Base-by-base conservation (phyloP, 768 basidiomycete genomes). In the Symmetrospora coprosmae region DNA sequence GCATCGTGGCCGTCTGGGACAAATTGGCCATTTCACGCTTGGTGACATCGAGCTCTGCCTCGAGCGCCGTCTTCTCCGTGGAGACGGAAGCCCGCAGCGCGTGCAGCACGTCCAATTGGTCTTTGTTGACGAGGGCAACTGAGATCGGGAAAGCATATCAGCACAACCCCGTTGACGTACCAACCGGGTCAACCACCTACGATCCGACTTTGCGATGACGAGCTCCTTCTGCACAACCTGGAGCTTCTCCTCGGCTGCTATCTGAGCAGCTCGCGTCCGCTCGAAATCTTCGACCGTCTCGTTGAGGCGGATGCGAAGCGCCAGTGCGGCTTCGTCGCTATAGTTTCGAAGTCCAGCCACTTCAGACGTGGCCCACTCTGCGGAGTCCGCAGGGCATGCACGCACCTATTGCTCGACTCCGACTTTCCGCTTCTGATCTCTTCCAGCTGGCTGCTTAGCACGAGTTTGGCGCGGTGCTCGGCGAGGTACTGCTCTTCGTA, bases 401-500 rank as follows among this genome's bases (percentile, higher is more conserved):
- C 80, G 46, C 69, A 87, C 88, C n/a, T n/a, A n/a, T n/a, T n/a
- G n/a, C n/a, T 84, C 85, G 70, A 89, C 84, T 43, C 85, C 3
- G 83, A 78, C 74, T 83, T 86, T n/a, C 88, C 91, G 62, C 80
- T 85, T 50, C 86, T 75, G 64, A 96, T 89, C 71, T 89, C 86
- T 67, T 97, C 89, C 64, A 94, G 73, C 67, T 87, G 81, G 38
- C 81, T 79, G 69, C 87, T 82, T 31, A 92, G 71, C 2, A 85
- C 77, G 31, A 92, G 76, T 70, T 84, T 85, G 72, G 86, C 85
- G 37, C 87, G 77, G 70, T 92, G 89, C 16, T 82, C 82, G 1
- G 81, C 77, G 13, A 96, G 76, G 70, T 90, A 94, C 68, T 94
- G 89, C 19, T 76, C 74, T 72, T 96, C 89, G 67, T 92, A 92